Evolutionary conservation across 306 rosid species (phyloP).

Genomic region (Citrullus colocynthis): DNA sequence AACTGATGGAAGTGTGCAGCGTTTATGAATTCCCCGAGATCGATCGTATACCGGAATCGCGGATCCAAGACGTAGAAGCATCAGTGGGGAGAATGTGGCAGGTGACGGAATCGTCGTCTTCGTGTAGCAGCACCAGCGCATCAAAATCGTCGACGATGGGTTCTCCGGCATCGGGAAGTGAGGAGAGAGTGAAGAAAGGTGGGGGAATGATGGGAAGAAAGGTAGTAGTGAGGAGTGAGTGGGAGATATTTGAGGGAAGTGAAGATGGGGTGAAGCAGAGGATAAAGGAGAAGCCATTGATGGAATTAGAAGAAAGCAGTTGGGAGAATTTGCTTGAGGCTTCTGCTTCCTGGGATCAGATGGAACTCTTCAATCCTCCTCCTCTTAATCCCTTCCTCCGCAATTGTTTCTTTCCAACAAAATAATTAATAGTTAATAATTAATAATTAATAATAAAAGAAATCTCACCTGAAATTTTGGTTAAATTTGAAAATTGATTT

Average conservation of each 20-base stretch:
- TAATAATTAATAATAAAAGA: too few relatives aligned
- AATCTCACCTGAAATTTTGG: too few relatives aligned
- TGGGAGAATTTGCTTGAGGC: conserved; percentile 65
- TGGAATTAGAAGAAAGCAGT: background rate
- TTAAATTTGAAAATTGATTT: too few relatives aligned
- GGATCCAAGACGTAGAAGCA: conserved; percentile 40
- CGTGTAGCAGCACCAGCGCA: conserved; percentile 14
- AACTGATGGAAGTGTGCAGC: conserved; percentile 34
- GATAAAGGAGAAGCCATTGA: conserved; percentile 1
- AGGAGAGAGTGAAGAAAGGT: background rate
- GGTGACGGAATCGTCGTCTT: conserved; percentile 33
- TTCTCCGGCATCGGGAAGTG: conserved; percentile 6
- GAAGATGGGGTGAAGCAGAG: background rate
- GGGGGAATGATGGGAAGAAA: background rate
- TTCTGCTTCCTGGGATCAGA: conserved; percentile 17
- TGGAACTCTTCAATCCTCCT: background rate
- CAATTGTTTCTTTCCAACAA: too few relatives aligned
- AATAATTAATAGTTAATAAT: too few relatives aligned
- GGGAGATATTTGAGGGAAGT: conserved; percentile 7
- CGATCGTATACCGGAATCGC: conserved; percentile 40
- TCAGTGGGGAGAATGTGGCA: conserved; percentile 60
- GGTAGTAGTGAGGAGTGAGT: conserved; percentile 4
- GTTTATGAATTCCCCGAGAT: conserved; percentile 41
- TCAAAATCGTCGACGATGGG: conserved; percentile 4
- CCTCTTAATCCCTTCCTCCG: too few relatives aligned